Evolutionary conservation across 331 rosid genomes (phyloP).

Genomic region (Prunus yedoensis): DNA sequence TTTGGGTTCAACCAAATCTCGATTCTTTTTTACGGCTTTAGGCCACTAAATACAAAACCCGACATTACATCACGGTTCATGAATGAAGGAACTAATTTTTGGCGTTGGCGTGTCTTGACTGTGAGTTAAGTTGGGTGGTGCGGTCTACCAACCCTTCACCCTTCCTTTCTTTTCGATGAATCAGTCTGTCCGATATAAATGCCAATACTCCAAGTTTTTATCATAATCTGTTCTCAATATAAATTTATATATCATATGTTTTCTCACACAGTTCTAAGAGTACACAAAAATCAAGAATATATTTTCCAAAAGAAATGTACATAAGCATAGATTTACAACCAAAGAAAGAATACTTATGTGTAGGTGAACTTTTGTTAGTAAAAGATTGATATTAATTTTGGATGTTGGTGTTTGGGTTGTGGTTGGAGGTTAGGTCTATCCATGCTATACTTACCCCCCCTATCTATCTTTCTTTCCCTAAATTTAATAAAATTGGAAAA

Average conservation of each 20-base stretch:
- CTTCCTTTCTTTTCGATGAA: neutral
- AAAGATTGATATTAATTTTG: constrained; percentile 7
- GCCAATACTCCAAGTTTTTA: neutral
- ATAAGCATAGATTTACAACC: neutral
- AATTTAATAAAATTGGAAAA: neutral
- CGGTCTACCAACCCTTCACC: constrained; percentile 53
- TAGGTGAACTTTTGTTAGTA: constrained; percentile 5
- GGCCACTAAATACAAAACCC: neutral
- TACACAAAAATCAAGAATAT: neutral
- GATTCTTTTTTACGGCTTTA: neutral
- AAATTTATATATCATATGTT: neutral
- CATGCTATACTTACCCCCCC: constrained; percentile 29
- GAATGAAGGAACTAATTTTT: constrained; percentile 16
- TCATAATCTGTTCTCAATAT: neutral
- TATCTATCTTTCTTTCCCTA: neutral
- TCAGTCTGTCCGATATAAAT: constrained; percentile 25
- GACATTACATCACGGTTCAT: neutral
- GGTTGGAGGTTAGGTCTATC: constrained; percentile 56
- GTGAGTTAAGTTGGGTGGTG: constrained; percentile 35
- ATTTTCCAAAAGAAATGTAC: too few relatives aligned
- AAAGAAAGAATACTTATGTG: neutral
- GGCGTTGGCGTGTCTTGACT: constrained; percentile 31
- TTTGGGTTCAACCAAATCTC: neutral
- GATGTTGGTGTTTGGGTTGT: constrained; percentile 23
- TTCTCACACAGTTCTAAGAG: neutral